A percentile compares a stretch with the other conserved stretches of the same genome.
Evolutionary conservation across 2,329 filamentous ascomycete species (phyloP).

Genomic region (Colletotrichum karsti): DNA sequence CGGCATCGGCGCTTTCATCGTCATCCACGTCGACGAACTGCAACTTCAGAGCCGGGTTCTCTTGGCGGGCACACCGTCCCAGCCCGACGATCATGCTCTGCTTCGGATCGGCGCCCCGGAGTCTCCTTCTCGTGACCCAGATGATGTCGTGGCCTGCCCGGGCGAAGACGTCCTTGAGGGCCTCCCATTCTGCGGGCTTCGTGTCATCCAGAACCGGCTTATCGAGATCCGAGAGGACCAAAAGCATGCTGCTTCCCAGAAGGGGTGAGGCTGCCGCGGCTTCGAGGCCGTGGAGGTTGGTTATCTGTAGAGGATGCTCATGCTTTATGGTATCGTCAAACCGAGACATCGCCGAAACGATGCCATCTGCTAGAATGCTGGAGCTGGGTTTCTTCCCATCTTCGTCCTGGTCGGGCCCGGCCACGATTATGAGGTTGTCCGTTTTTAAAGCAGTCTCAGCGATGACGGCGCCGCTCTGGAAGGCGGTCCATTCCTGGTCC

Average conservation of each 20-base stretch:
- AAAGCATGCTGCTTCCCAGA: background rate
- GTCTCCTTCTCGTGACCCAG: conserved; percentile 31
- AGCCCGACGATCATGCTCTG: conserved; percentile 27
- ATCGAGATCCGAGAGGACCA: conserved; percentile 17
- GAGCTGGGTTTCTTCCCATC: no score
- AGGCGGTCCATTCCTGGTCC: background rate
- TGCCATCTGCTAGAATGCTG: no score
- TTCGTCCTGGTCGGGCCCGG: no score
- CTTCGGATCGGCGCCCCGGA: conserved; percentile 24
- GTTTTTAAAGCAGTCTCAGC: no score
- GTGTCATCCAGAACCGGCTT: conserved; percentile 40
- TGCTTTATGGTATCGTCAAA: no score
- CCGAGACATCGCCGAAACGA: no score
- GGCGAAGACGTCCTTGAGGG: conserved; percentile 27
- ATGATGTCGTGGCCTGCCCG: conserved; percentile 24
- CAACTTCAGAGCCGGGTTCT: conserved; percentile 3
- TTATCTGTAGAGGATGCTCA: background rate
- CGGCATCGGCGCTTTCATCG: background rate
- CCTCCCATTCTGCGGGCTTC: conserved; percentile 34
- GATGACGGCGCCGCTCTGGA: background rate
- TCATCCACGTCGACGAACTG: conserved; percentile 17
- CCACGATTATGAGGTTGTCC: no score
- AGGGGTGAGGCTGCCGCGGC: background rate
- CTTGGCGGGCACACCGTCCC: conserved; percentile 2
- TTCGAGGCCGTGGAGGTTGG: background rate